Conservation (phyloP, 2,329 filamentous ascomycete species). For the Ophiostoma triangulosporum region DNA sequence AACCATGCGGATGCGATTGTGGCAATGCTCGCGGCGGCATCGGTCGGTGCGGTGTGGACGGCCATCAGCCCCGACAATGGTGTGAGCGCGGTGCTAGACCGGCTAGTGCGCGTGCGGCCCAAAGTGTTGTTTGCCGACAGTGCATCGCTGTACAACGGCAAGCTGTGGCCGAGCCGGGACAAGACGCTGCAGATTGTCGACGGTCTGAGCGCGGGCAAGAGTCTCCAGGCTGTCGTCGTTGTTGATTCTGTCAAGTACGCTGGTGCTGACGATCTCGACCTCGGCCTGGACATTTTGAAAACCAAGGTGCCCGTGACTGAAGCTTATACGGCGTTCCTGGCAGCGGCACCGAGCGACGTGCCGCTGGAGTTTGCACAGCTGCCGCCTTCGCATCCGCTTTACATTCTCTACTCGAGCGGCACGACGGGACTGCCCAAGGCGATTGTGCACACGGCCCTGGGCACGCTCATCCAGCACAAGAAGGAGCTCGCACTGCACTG, state of each 20-base stretch:
- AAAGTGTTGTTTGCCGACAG: conserved; percentile 77
- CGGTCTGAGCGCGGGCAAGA: conserved; percentile 43
- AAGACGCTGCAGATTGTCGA: conserved; percentile 70
- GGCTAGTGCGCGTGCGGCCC: conserved; percentile 74
- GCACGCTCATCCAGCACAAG: conserved; percentile 89
- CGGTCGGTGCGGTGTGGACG: conserved; percentile 83
- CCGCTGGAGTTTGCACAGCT: conserved; percentile 60
- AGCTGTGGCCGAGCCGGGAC: conserved; percentile 63
- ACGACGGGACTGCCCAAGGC: conserved; percentile 83
- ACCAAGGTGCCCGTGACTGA: conserved; percentile 27
- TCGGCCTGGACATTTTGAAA: conserved; percentile 29
- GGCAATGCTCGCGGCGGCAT: conserved; percentile 72
- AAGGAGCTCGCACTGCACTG: conserved; percentile 88
- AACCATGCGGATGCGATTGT: conserved; percentile 82
- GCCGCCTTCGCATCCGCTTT: conserved; percentile 74
- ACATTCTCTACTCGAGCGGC: conserved; percentile 86
- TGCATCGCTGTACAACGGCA: conserved; percentile 80
- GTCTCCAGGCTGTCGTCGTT: conserved; percentile 58
- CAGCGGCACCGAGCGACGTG: conserved; percentile 26
- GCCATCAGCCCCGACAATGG: conserved; percentile 87
- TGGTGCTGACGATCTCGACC: too few relatives aligned
- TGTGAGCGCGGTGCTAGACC: conserved; percentile 78
- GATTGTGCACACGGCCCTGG: conserved; percentile 82
- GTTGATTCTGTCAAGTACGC: conserved; percentile 38
- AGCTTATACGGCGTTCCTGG: conserved; percentile 33